These are phyloP conservation scores for Sugiyamaella pinicola DNA, from an alignment of 1,139 yeast genomes.

Conservation along the genomic window DNA sequence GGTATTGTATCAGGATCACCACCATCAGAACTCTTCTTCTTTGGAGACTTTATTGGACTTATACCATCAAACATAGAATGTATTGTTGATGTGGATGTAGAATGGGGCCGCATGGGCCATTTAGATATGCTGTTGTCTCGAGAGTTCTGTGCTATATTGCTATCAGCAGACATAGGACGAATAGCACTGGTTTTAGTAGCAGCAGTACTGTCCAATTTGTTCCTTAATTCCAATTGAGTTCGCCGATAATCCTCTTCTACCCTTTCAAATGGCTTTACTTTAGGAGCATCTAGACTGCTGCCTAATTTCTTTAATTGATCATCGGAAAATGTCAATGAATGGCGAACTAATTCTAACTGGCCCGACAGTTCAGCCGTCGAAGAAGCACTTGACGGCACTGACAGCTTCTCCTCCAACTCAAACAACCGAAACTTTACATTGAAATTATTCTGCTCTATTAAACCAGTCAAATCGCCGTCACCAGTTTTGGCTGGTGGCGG, in stretches of 20 bases:
- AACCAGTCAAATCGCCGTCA: slow-evolving; percentile 3
- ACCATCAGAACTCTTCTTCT: not conserved
- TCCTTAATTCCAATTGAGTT: not conserved
- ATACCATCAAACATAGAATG: slow-evolving; percentile 19
- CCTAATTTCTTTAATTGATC: not conserved
- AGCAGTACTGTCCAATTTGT: too few relatives aligned
- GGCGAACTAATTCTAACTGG: slow-evolving; percentile 10
- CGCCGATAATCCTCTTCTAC: slow-evolving; percentile 2
- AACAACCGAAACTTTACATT: slow-evolving; percentile 28
- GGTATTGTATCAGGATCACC: not conserved
- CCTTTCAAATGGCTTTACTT: slow-evolving; percentile 4
- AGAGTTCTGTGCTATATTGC: not conserved
- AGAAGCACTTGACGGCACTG: not conserved
- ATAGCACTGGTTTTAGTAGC: not conserved
- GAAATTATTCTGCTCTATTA: slow-evolving; percentile 28
- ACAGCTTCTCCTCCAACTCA: slow-evolving; percentile 26
- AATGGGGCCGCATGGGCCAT: not conserved
- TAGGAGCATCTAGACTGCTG: not conserved
- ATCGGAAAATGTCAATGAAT: slow-evolving; percentile 6
- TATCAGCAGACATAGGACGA: not conserved
- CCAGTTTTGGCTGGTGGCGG: not conserved
- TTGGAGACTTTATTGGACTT: slow-evolving; percentile 20
- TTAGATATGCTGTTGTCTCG: not conserved
- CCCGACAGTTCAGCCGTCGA: slow-evolving; percentile 9
- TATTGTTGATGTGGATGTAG: not conserved